Conservation (phyloP, 2,329 filamentous ascomycete genomes). For the Aspergillus fumigatus region DNA sequence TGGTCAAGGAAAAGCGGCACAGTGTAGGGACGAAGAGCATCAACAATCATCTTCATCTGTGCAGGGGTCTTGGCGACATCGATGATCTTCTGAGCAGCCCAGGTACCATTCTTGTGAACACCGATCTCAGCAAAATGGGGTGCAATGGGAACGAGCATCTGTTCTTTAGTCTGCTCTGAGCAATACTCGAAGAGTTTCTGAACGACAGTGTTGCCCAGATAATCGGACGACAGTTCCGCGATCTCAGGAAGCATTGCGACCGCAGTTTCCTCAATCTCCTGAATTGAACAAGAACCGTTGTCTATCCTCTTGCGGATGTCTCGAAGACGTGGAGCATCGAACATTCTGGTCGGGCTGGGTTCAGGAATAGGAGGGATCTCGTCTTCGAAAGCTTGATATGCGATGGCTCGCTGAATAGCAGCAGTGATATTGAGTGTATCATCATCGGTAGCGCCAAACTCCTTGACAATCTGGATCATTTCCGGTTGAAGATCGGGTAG, state of each 20-base stretch:
- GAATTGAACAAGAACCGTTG: constrained; percentile 78
- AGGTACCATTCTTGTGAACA: constrained; percentile 98
- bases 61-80: constrained; percentile 82
- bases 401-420: constrained; percentile 71
- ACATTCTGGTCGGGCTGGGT: constrained; percentile 79
- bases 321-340: constrained; percentile 89
- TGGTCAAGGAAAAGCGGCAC: constrained; percentile 93
- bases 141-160: constrained; percentile 82
- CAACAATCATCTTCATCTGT: constrained; percentile 80
- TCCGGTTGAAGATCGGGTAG: constrained; percentile 75
- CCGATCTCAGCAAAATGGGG: constrained; percentile 95
- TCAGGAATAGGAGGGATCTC: constrained; percentile 90
- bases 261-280: constrained; percentile 89
- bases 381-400: constrained; percentile 65
- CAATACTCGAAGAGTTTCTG: constrained; percentile 98
- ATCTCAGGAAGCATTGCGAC: constrained; percentile 95
- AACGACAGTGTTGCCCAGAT: constrained; percentile 97
- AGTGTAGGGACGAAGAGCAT: constrained; percentile 78
- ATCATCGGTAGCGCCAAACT: constrained; percentile 80
- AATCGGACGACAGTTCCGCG: constrained; percentile 89
- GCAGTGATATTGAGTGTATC: constrained; percentile 68
- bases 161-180: constrained; percentile 82
- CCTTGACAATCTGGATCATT: constrained; percentile 77
- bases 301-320: constrained; percentile 98
- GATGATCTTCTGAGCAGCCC: constrained; percentile 99